Evolutionary conservation across 1,284 basidiomycete species (phyloP), one percentile per base, ranked within the genome.

Genomic region (Ustilago nuda): DNA sequence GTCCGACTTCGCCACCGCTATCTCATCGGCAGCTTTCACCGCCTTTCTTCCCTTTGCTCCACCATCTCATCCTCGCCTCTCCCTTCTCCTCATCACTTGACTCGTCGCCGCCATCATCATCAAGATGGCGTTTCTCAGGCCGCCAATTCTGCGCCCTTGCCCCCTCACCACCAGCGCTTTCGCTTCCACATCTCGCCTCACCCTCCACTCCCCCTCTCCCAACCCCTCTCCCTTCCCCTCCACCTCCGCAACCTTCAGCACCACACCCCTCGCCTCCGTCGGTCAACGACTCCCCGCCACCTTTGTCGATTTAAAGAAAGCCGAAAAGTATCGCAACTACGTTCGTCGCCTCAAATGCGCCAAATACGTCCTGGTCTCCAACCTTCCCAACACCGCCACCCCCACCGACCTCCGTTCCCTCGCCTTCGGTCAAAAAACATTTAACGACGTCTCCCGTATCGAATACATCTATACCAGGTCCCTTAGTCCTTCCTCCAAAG

Each of bases 401-500:
- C 75, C 75, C 17, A 36, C 51, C 36, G 75, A 77, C 57, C 60
- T 77, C 27, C 72, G 64, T 17, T 32, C 52, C 13, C 61, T 73
- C 2, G 63, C 66, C 9, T 43, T 37, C 53, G 32, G 55, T 5
- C 12, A 23, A 43, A 71, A 56, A 32, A 74, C 54, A 9, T 11
- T 17, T 36, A 72, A 72, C 51, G 66, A 66, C 59, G 15, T 74
- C 3, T 58, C 56, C 15, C 57, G 67, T 41, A 66, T 77, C 64
- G 71, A 73, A 36, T 77, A 46, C 53, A 55, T 77, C 56, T 73
- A 73, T 35, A 56, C 62, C 35, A 57, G 23, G 8, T 46, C 45
- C 17, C n/a, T 77, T 2, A 32, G 36, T 4, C 71, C 70, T 2
- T 61, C 27, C 36, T 61, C 71, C 35, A 67, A 59, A 43, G 75